These are phyloP conservation scores for Cladophialophora yegresii DNA, from an alignment of 2,329 filamentous ascomycete genomes.

Conservation along the genomic window DNA sequence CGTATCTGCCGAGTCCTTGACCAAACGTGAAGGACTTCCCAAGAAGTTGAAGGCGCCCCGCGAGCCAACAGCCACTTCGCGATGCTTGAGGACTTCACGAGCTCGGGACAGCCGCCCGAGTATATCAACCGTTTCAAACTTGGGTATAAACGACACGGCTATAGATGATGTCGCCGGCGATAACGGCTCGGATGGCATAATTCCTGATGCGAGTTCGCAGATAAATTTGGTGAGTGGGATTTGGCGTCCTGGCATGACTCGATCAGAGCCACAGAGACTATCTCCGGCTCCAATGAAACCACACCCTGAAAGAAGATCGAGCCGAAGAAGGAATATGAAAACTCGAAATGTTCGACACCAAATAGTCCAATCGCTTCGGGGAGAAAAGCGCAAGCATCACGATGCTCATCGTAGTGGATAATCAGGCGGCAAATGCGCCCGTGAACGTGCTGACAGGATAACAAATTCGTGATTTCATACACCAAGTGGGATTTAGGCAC, in stretches of 20 bases:
- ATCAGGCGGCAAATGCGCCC: not conserved
- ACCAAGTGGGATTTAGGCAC: not conserved
- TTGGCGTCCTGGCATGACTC: not conserved
- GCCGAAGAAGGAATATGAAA: not conserved
- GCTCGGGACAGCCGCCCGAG: not conserved
- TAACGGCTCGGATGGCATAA: too few species aligned
- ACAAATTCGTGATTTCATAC: conserved; percentile 1
- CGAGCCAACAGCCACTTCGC: conserved; percentile 33
- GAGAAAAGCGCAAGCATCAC: not conserved
- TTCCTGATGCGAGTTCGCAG: not conserved
- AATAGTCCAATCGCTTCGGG: not conserved
- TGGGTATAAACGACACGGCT: not conserved
- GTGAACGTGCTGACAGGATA: not conserved
- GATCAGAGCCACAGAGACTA: not conserved
- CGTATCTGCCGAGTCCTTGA: conserved; percentile 27
- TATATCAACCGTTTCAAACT: not conserved
- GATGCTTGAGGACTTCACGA: conserved; percentile 11
- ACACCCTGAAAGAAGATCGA: not conserved
- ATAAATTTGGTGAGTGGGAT: not conserved
- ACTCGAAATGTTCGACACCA: not conserved
- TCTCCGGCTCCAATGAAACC: not conserved
- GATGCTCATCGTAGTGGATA: not conserved
- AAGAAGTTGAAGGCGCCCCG: conserved; percentile 42
- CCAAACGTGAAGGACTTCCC: conserved; percentile 30
- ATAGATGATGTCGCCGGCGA: not conserved